Evolutionary conservation across 805 yeast species (phyloP).

Genomic region (Teunomyces gatunensis): DNA sequence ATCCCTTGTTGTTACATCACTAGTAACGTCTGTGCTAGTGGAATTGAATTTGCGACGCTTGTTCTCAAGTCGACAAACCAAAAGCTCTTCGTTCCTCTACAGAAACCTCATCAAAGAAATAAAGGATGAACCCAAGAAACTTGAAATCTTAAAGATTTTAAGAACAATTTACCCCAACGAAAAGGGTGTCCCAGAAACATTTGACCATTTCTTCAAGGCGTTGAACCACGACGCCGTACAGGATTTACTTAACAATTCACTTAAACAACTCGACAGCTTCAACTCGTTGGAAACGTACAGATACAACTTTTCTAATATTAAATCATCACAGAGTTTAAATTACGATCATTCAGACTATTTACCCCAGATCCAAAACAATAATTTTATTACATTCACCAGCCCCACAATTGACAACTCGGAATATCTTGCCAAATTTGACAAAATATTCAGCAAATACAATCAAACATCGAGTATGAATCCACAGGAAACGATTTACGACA

Average conservation of each 20-base stretch:
- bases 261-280: slow-evolving; percentile 17
- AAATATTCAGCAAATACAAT: slow-evolving; percentile 14
- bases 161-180: slow-evolving; percentile 6
- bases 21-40: slow-evolving; percentile 25
- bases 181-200: slow-evolving; percentile 10
- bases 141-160: slow-evolving; percentile 18
- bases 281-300: slow-evolving; percentile 22
- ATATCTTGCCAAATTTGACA: slow-evolving; percentile 17
- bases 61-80: slow-evolving; percentile 8
- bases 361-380: slow-evolving; percentile 14
- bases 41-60: slow-evolving; percentile 27
- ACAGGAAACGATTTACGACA: neutral
- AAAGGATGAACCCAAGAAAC: slow-evolving; percentile 14
- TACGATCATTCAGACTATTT: slow-evolving; percentile 30
- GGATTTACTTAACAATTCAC: slow-evolving; percentile 9
- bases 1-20: slow-evolving; percentile 17
- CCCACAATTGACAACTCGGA: slow-evolving; percentile 17
- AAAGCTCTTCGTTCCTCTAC: slow-evolving; percentile 9
- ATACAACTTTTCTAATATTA: slow-evolving; percentile 21
- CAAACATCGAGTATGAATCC: neutral
- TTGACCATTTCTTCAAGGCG: slow-evolving; percentile 13
- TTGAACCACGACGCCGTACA: slow-evolving; percentile 11
- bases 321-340: slow-evolving; percentile 32
- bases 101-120: slow-evolving; percentile 18
- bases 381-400: slow-evolving; percentile 13